These are phyloP conservation scores for Leptodontidium sp. DNA, from an alignment of 2,329 filamentous ascomycete species.

Conservation along the genomic window DNA sequence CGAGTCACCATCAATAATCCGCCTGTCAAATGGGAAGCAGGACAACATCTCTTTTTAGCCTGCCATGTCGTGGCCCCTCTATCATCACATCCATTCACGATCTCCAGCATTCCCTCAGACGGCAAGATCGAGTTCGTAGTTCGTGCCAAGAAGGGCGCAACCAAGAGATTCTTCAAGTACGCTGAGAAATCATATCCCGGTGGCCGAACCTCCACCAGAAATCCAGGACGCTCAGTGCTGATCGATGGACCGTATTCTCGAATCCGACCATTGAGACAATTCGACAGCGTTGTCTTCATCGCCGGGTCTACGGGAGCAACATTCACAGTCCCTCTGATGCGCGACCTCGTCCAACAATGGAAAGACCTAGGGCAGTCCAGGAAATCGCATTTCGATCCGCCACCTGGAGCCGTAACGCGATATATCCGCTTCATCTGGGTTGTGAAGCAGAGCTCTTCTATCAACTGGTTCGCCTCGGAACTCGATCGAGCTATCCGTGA, in stretches of 20 bases:
- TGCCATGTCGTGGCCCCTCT: constrained; percentile 64
- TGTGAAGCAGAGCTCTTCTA: constrained; percentile 60
- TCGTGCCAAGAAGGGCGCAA: constrained; percentile 61
- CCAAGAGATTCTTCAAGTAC: constrained; percentile 58
- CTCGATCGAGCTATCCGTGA: constrained; percentile 55
- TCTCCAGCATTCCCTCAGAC: constrained; percentile 63
- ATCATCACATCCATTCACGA: constrained; percentile 71
- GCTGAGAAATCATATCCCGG: constrained; percentile 52
- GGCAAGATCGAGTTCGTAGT: constrained; percentile 64
- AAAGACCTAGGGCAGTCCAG: constrained; percentile 36
- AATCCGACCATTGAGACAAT: constrained; percentile 61
- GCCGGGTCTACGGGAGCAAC: constrained; percentile 70
- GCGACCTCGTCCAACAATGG: constrained; percentile 64
- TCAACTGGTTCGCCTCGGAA: constrained; percentile 61
- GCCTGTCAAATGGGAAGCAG: constrained; percentile 65
- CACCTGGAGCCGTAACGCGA: constrained; percentile 52
- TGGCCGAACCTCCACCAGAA: constrained; percentile 25
- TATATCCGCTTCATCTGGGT: constrained; percentile 65
- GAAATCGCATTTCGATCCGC: constrained; percentile 13
- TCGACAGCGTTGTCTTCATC: constrained; percentile 66
- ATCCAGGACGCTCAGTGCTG: constrained; percentile 50
- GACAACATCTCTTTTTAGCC: constrained; percentile 69
- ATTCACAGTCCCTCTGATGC: constrained; percentile 90
- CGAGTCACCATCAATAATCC: constrained; percentile 63
- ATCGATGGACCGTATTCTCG: constrained; percentile 63